Conservation (phyloP, 805 yeast species). For the Cyberlindnera euphorbiae region DNA sequence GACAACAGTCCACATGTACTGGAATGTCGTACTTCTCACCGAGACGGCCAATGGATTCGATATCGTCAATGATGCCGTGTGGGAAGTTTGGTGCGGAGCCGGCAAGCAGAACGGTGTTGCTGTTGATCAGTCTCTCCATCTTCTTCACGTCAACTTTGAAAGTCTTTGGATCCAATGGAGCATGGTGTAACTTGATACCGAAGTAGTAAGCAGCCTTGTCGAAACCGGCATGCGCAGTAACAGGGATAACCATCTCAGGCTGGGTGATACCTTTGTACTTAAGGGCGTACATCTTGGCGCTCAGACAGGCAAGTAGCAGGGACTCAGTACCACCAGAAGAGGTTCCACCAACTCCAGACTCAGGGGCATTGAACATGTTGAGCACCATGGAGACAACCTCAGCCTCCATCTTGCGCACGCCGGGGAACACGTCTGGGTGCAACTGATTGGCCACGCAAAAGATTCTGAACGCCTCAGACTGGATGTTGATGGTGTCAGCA, state of each 20-base stretch:
- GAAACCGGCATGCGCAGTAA: slow-evolving; percentile 90
- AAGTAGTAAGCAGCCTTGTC: slow-evolving; percentile 91
- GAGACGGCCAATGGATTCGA: slow-evolving; percentile 67
- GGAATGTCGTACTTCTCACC: slow-evolving; percentile 57
- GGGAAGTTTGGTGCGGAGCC: slow-evolving; percentile 98
- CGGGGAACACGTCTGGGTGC: slow-evolving; percentile 97
- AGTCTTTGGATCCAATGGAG: slow-evolving; percentile 63
- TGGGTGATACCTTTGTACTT: slow-evolving; percentile 50
- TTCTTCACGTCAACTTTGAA: slow-evolving; percentile 61
- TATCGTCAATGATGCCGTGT: slow-evolving; percentile 92
- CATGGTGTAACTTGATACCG: slow-evolving; percentile 78
- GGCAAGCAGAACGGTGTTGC: slow-evolving; percentile 74
- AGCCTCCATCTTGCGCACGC: slow-evolving; percentile 92
- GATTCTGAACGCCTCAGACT: slow-evolving; percentile 67
- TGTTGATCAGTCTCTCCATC: slow-evolving; percentile 61
- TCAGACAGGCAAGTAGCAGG: slow-evolving; percentile 73
- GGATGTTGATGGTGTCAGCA: slow-evolving; percentile 64
- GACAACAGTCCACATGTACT: slow-evolving; percentile 91
- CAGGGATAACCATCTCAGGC: slow-evolving; percentile 89
- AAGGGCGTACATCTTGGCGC: slow-evolving; percentile 78
- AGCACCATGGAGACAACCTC: slow-evolving; percentile 92
- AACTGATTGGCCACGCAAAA: slow-evolving; percentile 89
- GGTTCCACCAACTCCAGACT: slow-evolving; percentile 66
- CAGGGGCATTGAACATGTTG: slow-evolving; percentile 75
- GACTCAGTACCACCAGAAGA: slow-evolving; percentile 98